A percentile compares a stretch with the other conserved stretches of the same genome.
Evolutionary conservation across 2,329 filamentous ascomycete species (phyloP).

Genomic region (Ascochyta rabiei): DNA sequence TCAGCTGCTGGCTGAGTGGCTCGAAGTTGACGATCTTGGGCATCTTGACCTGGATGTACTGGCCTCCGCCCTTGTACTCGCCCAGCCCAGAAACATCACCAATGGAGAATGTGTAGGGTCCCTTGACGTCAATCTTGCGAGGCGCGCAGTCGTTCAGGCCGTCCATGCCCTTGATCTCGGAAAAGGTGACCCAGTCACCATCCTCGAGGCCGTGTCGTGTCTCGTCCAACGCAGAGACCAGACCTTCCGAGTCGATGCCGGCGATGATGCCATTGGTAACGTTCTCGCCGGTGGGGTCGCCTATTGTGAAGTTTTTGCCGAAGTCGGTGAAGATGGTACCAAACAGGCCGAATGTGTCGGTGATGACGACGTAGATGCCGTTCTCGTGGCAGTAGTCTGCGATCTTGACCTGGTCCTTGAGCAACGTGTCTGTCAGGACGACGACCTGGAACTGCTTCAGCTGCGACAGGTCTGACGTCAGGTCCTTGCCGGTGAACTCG

Average conservation of each 20-base stretch:
- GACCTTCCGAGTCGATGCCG: slow-evolving; percentile 83
- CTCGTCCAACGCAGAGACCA: slow-evolving; percentile 93
- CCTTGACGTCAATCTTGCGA: slow-evolving; percentile 90
- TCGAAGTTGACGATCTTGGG: slow-evolving; percentile 92
- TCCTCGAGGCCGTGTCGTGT: slow-evolving; percentile 94
- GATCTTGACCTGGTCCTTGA: slow-evolving; percentile 81
- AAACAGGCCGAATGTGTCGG: slow-evolving; percentile 92
- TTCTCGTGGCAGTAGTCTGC: slow-evolving; percentile 94
- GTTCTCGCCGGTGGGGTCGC: slow-evolving; percentile 89
- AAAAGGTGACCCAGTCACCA: slow-evolving; percentile 94
- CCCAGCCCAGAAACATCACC: slow-evolving; percentile 89
- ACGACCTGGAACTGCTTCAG: slow-evolving; percentile 92
- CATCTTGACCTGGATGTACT: slow-evolving; percentile 98
- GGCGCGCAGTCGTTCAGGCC: slow-evolving; percentile 81
- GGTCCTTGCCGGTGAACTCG: slow-evolving; percentile 68
- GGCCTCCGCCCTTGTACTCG: slow-evolving; percentile 83
- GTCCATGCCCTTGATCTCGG: slow-evolving; percentile 92
- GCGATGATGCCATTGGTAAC: slow-evolving; percentile 87
- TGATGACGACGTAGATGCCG: slow-evolving; percentile 85
- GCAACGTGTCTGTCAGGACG: slow-evolving; percentile 82
- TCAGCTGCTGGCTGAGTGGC: slow-evolving; percentile 75
- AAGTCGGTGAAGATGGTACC: slow-evolving; percentile 98
- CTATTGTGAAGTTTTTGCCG: slow-evolving; percentile 88
- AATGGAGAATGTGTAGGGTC: slow-evolving; percentile 95
- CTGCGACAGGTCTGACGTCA: slow-evolving; percentile 77